Conservation (phyloP, 2,329 filamentous ascomycete species). For the Penicillium glabrum region DNA sequence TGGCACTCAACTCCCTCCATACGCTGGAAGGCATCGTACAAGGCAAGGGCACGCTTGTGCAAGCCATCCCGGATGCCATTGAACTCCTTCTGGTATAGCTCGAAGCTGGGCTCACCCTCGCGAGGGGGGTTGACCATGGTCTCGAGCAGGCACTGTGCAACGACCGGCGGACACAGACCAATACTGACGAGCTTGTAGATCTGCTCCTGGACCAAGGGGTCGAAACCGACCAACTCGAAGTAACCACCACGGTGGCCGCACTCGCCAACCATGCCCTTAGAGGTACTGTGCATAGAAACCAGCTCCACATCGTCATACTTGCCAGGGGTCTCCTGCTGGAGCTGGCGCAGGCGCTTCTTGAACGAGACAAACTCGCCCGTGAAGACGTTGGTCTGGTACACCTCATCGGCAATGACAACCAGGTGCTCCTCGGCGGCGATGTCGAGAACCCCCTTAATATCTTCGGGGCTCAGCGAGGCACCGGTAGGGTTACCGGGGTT, state of each 20-base stretch:
- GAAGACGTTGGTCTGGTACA: conserved; percentile 99
- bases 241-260: conserved; percentile 97
- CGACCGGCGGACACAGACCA: conserved; percentile 90
- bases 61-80: conserved; percentile 77
- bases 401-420: conserved; percentile 91
- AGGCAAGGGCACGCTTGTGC: conserved; percentile 73
- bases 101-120: conserved; percentile 77
- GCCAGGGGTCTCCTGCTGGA: conserved; percentile 72
- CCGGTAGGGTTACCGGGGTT: conserved; percentile 98
- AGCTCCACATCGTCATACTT: conserved; percentile 85
- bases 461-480: conserved; percentile 73
- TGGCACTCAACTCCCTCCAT: conserved; percentile 97
- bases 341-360: conserved; percentile 78
- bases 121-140: conserved; percentile 95
- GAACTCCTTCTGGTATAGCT: conserved; percentile 83
- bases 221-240: conserved; percentile 92
- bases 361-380: conserved; percentile 91
- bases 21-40: conserved; percentile 84
- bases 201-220: conserved; percentile 79
- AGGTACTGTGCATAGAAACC: conserved; percentile 86
- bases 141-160: conserved; percentile 95
- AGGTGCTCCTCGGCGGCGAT: conserved; percentile 82
- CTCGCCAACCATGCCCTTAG: conserved; percentile 98
- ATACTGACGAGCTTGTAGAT: conserved; percentile 99
- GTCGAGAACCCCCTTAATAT: conserved; percentile 81